A percentile compares a stretch with the other conserved stretches of the same genome.
phyloP scores from a whole-genome alignment of 2,329 filamentous ascomycete species.

The Talaromyces sp. region DNA sequence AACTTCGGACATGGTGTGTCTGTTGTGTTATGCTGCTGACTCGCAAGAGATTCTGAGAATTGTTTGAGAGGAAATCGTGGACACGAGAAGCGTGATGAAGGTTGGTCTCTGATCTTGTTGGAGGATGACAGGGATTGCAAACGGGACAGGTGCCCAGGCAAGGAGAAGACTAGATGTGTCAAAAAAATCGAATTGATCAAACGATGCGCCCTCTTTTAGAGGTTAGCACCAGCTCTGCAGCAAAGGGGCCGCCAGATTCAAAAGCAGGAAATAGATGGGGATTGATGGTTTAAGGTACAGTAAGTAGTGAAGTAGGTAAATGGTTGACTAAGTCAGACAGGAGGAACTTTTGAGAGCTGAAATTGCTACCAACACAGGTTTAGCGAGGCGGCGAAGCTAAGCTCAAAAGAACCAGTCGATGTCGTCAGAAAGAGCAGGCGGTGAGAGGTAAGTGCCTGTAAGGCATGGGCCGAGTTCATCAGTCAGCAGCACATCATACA shows the following conservation, averaged over 20 bases:
- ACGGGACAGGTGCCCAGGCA: conserved; percentile 27
- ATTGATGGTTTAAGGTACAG: conserved; percentile 18
- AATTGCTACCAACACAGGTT: conserved; percentile 22
- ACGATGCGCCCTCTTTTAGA: conserved; percentile 39
- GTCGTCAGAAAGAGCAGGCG: background rate
- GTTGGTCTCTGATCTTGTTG: background rate
- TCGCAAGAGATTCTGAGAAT: conserved; percentile 24
- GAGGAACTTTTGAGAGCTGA: conserved; percentile 23
- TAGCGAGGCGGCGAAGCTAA: conserved; percentile 27
- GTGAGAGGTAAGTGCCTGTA: conserved; percentile 1
- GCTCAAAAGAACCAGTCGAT: background rate
- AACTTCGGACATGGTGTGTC: conserved; percentile 79
- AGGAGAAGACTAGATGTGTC: conserved; percentile 27
- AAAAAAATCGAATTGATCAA: conserved; percentile 28
- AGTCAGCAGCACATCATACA: conserved; percentile 11
- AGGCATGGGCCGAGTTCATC: background rate
- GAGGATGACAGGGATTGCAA: conserved; percentile 14
- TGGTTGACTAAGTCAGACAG: conserved; percentile 14
- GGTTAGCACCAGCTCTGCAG: conserved; percentile 37
- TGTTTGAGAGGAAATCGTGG: conserved; percentile 25
- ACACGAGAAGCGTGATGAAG: conserved; percentile 26
- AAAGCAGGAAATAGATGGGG: conserved; percentile 20
- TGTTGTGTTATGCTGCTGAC: conserved; percentile 24
- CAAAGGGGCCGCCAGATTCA: conserved; percentile 29
- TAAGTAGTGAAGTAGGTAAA: conserved; percentile 17